phyloP scores from a whole-genome alignment of 2,329 filamentous ascomycete genomes.

The Aspergillus pseudoterreus region DNA sequence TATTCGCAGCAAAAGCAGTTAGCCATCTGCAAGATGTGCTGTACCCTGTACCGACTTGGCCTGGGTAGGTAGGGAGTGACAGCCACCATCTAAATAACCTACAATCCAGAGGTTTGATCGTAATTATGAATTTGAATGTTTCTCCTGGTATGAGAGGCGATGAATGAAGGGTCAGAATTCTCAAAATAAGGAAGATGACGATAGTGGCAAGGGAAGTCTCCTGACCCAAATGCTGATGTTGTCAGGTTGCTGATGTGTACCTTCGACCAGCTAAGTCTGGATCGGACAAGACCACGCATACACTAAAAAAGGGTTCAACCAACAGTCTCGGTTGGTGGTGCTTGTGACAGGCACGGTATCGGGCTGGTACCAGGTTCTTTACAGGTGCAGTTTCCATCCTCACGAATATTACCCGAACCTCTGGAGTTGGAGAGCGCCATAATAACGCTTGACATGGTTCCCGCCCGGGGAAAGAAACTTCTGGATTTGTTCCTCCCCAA shows the following conservation, averaged over 20 bases:
- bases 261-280: not conserved
- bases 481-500: not conserved
- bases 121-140: too few relatives aligned
- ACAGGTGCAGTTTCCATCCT: not conserved
- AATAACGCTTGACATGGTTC: constrained; percentile 1
- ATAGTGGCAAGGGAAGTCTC: not conserved
- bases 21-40: not conserved
- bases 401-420: constrained; percentile 2
- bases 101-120: too few relatives aligned
- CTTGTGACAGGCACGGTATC: not conserved
- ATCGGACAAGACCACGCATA: not conserved
- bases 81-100: not conserved
- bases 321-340: not conserved
- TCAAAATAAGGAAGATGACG: not conserved
- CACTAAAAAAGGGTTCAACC: not conserved
- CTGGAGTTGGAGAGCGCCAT: constrained; percentile 2
- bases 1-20: not conserved
- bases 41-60: not conserved
- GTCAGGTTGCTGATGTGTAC: not conserved
- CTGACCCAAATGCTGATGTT: not conserved
- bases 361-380: not conserved
- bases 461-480: constrained; percentile 3
- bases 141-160: not conserved
- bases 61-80: not conserved
- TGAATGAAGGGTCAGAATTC: not conserved